Base-by-base conservation (phyloP, 2,329 filamentous ascomycete genomes). In the Sporothrix brasiliensis region DNA sequence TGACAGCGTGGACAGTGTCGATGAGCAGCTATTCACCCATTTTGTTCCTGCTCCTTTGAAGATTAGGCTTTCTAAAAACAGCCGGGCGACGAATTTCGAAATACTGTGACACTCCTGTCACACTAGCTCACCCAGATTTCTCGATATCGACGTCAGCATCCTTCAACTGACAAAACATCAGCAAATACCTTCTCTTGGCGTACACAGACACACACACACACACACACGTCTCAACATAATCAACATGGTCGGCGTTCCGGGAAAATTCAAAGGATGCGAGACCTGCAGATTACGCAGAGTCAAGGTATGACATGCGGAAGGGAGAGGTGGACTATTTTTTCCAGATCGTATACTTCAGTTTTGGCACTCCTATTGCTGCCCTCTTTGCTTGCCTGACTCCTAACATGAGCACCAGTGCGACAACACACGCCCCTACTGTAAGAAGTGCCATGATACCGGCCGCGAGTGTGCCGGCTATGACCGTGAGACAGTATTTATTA, bases 231-330 rank as follows among this genome's bases (percentile, higher is more conserved):
- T 10, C 30, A 16, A 11, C 27, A 30, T 27, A 39, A 6, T 53
- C 41, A 53, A 53, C 24, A 88, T 88, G 87, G 87, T 88, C 73
- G 87, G 87, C 68, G 87, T 89, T 71, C 83, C 86, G 50, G 87
- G 87, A 67, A 89, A 88, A 77, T 89, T 86, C 77, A 88, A 88
- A 77, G 87, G 87, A 50, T 89, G 87, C 78, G 87, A 88, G 77
- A 89, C 87, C 34, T 89, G 87, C 76, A 81, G 87, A 65, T 79
- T 82, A 39, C 80, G 87, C 67, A 83, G 88, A 77, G 87, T 89
- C 72, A 88, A 87, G 77, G 87, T 87, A 79, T 73, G 82, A 27
- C 6, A 2, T 16, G 19, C 44, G 4, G 24, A 5, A 50, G 44
- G 34, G 4, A 54, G n/a, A 65, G 10, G 24, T 2, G 2, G n/a